Conservation (phyloP, 345 rosid species). For the Hypericum androsaemum region DNA sequence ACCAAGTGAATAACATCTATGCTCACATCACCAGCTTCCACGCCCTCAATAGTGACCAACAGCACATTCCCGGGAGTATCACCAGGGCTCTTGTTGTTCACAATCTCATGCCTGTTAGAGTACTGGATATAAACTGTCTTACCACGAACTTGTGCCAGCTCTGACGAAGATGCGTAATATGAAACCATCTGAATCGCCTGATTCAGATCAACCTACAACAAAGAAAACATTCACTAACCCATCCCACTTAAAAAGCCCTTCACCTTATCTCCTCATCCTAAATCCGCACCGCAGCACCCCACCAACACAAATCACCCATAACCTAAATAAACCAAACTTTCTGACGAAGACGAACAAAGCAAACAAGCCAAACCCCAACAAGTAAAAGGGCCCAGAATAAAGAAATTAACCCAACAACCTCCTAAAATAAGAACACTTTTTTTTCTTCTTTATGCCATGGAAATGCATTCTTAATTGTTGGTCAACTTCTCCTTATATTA, state of each 20-base stretch:
- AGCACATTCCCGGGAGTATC: slow-evolving; percentile 95
- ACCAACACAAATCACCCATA: too few species aligned
- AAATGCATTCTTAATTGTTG: too few species aligned
- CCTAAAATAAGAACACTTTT: too few species aligned
- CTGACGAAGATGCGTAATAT: slow-evolving; percentile 91
- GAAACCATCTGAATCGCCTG: slow-evolving; percentile 98
- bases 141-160: slow-evolving; percentile 93
- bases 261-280: too few species aligned
- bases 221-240: background rate
- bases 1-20: slow-evolving; percentile 94
- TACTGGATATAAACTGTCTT: slow-evolving; percentile 91
- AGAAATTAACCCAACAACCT: too few species aligned
- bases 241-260: too few species aligned
- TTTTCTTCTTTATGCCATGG: too few species aligned
- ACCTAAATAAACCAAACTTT: too few species aligned
- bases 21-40: slow-evolving; percentile 85
- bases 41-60: slow-evolving; percentile 89
- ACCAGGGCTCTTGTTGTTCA: slow-evolving; percentile 92
- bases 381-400: slow-evolving; percentile 6
- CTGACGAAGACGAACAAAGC: too few species aligned
- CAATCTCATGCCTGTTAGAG: slow-evolving; percentile 90
- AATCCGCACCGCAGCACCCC: too few species aligned
- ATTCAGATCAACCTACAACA: slow-evolving; percentile 56
- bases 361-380: background rate
- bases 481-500: too few species aligned